Evolutionary conservation across 192 early-diverging fungal species (phyloP).

Genomic region (Rhizophlyctis rosea): DNA sequence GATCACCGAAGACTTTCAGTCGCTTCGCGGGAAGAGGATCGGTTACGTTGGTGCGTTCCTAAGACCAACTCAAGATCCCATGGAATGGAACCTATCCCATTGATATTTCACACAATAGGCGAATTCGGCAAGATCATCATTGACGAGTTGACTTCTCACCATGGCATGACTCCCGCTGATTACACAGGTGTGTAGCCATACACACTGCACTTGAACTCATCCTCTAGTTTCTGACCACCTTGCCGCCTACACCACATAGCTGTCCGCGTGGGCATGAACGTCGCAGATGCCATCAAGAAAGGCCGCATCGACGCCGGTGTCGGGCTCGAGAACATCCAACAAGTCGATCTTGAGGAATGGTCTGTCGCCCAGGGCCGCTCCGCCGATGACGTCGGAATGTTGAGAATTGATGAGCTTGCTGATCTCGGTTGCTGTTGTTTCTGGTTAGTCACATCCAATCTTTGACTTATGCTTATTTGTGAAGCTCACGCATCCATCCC

Average conservation of each 20-base stretch:
- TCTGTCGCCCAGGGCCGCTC: conserved; percentile 43
- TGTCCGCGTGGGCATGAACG: conserved; percentile 69
- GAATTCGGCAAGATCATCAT: conserved; percentile 66
- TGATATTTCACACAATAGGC: conserved; percentile 15
- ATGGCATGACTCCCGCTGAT: conserved; percentile 48
- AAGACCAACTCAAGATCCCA: not conserved
- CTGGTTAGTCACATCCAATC: conserved; percentile 43
- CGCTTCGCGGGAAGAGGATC: conserved; percentile 53
- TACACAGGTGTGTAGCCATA: conserved; percentile 10
- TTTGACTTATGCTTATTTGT: too few species aligned
- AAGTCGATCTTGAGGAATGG: conserved; percentile 60
- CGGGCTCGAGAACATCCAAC: conserved; percentile 64
- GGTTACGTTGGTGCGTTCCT: conserved; percentile 50
- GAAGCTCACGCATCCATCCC: too few species aligned
- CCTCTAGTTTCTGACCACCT: not conserved
- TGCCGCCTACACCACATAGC: conserved; percentile 47
- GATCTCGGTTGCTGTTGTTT: conserved; percentile 65
- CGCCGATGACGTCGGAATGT: conserved; percentile 54
- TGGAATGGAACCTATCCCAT: not conserved
- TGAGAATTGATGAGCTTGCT: conserved; percentile 65
- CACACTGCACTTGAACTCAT: not conserved
- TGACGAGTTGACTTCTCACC: conserved; percentile 51
- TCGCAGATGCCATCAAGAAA: conserved; percentile 54
- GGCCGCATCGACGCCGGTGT: conserved; percentile 63
- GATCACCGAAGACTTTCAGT: conserved; percentile 56